Evolutionary conservation across 768 basidiomycete species (phyloP).

Genomic region (Leccinum subgranulosum): DNA sequence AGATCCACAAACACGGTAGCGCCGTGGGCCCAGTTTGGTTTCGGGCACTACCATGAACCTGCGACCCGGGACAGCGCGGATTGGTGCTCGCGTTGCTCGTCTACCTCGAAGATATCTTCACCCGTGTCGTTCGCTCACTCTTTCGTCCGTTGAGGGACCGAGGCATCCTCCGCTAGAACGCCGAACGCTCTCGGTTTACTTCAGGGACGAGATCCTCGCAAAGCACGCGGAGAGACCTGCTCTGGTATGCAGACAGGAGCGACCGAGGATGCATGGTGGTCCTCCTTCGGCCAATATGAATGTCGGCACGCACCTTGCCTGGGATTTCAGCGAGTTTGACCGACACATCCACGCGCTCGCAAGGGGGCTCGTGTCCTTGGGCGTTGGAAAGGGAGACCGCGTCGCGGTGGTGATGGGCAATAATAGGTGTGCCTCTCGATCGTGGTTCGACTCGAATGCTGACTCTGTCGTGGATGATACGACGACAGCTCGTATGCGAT

Average conservation of each 20-base stretch:
- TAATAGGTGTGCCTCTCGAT: slow-evolving; percentile 52
- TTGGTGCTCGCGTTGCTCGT: neutral
- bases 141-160: slow-evolving; percentile 58
- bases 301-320: slow-evolving; percentile 53
- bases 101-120: slow-evolving; percentile 8
- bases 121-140: slow-evolving; percentile 33
- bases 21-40: neutral
- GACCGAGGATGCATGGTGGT: slow-evolving; percentile 56
- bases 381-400: slow-evolving; percentile 71
- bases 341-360: slow-evolving; percentile 64
- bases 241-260: slow-evolving; percentile 62
- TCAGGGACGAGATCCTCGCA: slow-evolving; percentile 51
- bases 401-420: slow-evolving; percentile 85
- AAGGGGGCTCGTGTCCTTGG: slow-evolving; percentile 64
- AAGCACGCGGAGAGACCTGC: slow-evolving; percentile 52
- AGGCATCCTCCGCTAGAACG: slow-evolving; percentile 51
- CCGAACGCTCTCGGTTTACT: slow-evolving; percentile 61
- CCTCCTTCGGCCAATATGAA: slow-evolving; percentile 52
- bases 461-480: neutral
- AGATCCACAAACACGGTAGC: neutral
- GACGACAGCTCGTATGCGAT: slow-evolving; percentile 67
- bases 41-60: slow-evolving; percentile 1
- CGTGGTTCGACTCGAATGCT: neutral
- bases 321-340: slow-evolving; percentile 74
- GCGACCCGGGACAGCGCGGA: neutral